These are phyloP conservation scores for Exophiala bonariae DNA, from an alignment of 2,329 filamentous ascomycete genomes.

Conservation along the genomic window DNA sequence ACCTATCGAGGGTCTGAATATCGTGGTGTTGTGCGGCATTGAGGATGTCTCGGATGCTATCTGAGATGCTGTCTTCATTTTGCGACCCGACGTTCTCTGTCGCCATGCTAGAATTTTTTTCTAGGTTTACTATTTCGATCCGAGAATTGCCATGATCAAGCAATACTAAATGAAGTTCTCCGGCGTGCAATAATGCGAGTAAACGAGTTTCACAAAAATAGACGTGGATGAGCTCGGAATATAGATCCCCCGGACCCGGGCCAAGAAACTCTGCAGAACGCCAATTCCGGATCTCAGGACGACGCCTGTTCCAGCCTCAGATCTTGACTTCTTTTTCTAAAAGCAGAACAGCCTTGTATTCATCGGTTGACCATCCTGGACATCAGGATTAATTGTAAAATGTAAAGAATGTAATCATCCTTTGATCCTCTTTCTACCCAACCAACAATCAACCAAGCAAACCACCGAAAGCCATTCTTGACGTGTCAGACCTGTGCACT, in stretches of 20 bases:
- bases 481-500: not conserved
- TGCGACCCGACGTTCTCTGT: too few relatives aligned
- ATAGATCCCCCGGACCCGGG: constrained; percentile 1
- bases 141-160: too few relatives aligned
- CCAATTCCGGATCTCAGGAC: not conserved
- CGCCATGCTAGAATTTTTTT: too few relatives aligned
- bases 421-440: not conserved
- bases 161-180: too few relatives aligned
- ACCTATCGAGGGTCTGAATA: constrained; percentile 55
- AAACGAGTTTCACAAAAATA: too few relatives aligned
- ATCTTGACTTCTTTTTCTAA: too few relatives aligned
- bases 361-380: too few relatives aligned
- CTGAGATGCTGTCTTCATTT: not conserved
- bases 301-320: not conserved
- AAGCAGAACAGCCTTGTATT: too few relatives aligned
- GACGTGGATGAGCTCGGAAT: not conserved
- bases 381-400: not conserved
- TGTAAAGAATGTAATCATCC: not conserved
- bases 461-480: not conserved
- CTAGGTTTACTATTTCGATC: too few relatives aligned
- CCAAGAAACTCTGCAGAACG: not conserved
- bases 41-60: constrained; percentile 52
- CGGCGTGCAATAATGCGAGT: too few relatives aligned
- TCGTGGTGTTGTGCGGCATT: constrained; percentile 69
- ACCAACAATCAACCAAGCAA: not conserved